Evolutionary conservation across 2,329 filamentous ascomycete genomes (phyloP).

Genomic region (Aspergillus ibericus): DNA sequence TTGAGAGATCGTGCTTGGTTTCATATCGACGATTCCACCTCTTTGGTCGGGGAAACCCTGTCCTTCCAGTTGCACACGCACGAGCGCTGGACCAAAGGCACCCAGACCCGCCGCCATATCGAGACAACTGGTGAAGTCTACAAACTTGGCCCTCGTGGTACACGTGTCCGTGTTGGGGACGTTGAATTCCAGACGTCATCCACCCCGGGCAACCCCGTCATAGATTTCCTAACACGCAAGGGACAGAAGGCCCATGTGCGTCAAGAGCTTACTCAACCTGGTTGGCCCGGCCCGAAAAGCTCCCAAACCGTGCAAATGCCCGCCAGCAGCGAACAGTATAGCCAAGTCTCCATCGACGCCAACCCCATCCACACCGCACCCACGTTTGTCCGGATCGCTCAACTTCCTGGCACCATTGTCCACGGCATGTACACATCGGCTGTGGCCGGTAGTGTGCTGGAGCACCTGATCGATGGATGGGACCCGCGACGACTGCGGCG

Average conservation of each 20-base stretch:
- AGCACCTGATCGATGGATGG: constrained; percentile 64
- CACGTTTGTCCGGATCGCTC: constrained; percentile 88
- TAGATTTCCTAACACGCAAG: constrained; percentile 7
- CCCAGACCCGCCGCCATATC: not conserved
- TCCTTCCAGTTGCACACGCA: not conserved
- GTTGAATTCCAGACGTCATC: not conserved
- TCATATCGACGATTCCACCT: not conserved
- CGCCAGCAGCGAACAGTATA: constrained; percentile 78
- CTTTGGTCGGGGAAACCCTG: not conserved
- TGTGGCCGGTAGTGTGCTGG: constrained; percentile 66
- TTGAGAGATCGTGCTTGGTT: constrained; percentile 3
- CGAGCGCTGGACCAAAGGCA: not conserved
- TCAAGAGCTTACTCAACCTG: not conserved
- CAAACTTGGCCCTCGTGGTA: not conserved
- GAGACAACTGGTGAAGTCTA: not conserved
- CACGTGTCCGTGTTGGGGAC: not conserved
- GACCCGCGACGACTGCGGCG: constrained; percentile 93
- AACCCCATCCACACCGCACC: constrained; percentile 98
- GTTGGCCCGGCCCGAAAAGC: not conserved
- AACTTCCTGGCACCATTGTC: constrained; percentile 88
- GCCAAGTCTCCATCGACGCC: constrained; percentile 90
- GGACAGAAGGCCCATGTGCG: not conserved
- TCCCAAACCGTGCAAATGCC: not conserved
- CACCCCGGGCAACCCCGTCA: not conserved
- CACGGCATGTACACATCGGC: constrained; percentile 98